phyloP scores from a whole-genome alignment of 495 filamentous ascomycete species.

The Aspergillus mulundensis region DNA sequence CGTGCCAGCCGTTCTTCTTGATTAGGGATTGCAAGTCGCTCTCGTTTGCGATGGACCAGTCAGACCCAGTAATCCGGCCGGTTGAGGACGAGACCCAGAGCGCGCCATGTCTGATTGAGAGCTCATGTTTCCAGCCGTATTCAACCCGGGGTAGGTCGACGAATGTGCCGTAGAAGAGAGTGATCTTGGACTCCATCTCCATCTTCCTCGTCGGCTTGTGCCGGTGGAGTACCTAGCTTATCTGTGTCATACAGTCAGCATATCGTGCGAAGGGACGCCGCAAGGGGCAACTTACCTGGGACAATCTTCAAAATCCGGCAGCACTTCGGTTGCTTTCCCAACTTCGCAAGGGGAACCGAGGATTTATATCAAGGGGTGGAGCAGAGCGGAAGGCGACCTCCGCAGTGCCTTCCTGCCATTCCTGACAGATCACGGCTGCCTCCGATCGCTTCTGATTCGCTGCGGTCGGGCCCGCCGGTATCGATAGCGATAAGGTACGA shows the following conservation, averaged over 20 bases:
- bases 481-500: background rate
- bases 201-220: background rate
- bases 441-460: slow-evolving; percentile 2
- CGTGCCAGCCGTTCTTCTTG: slow-evolving; percentile 43
- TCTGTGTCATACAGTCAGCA: background rate
- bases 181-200: slow-evolving; percentile 17
- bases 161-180: slow-evolving; percentile 46
- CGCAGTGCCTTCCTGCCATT: background rate
- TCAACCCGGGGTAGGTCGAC: slow-evolving; percentile 35
- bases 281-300: background rate
- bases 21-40: slow-evolving; percentile 37
- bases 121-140: slow-evolving; percentile 18
- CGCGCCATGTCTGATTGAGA: slow-evolving; percentile 48
- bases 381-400: slow-evolving; percentile 8
- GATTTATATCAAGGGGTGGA: background rate
- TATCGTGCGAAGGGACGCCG: background rate
- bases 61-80: slow-evolving; percentile 55
- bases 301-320: background rate
- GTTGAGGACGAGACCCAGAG: slow-evolving; percentile 58
- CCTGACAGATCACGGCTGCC: background rate
- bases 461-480: background rate
- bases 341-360: background rate
- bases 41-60: slow-evolving; percentile 33
- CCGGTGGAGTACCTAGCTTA: background rate
- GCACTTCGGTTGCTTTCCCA: background rate